Evolutionary conservation across 305 asterid species (phyloP).

Genomic region (Ilex paraguariensis): DNA sequence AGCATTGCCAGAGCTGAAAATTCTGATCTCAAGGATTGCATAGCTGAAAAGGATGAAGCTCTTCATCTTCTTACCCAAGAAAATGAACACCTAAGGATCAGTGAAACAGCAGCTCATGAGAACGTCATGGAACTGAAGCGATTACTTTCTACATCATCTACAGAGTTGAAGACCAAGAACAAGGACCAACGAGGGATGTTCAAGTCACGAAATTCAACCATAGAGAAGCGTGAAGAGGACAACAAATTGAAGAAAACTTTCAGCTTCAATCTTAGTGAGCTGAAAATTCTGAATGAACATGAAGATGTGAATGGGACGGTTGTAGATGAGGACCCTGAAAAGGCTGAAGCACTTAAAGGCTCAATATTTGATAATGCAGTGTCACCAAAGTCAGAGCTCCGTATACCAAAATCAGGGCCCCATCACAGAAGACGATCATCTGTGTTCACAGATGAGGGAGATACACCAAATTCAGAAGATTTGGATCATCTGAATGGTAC

Average conservation of each 20-base stretch:
- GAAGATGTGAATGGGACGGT: slow-evolving; percentile 16
- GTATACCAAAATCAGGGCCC: slow-evolving; percentile 36
- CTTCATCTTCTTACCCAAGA: slow-evolving; percentile 50
- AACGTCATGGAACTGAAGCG: slow-evolving; percentile 56
- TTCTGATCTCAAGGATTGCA: slow-evolving; percentile 59
- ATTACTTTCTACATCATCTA: slow-evolving; percentile 45
- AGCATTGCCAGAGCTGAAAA: slow-evolving; percentile 82
- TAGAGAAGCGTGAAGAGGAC: slow-evolving; percentile 9
- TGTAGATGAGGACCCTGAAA: slow-evolving; percentile 47
- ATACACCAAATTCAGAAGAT: slow-evolving; percentile 20
- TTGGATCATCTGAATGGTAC: slow-evolving; percentile 12
- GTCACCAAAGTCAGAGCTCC: slow-evolving; percentile 63
- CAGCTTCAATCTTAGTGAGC: slow-evolving; percentile 49
- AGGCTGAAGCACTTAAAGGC: slow-evolving; percentile 72
- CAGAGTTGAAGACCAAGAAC: slow-evolving; percentile 33
- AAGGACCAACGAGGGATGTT: slow-evolving; percentile 25
- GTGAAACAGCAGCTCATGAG: slow-evolving; percentile 59
- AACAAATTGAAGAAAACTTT: slow-evolving; percentile 22
- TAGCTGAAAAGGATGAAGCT: slow-evolving; percentile 66
- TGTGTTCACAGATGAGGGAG: slow-evolving; percentile 27
- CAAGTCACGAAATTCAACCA: slow-evolving; percentile 17
- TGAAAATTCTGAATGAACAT: slow-evolving; percentile 35
- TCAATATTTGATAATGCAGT: slow-evolving; percentile 58
- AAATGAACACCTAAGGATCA: slow-evolving; percentile 60
- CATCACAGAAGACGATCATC: slow-evolving; percentile 21